A percentile compares a stretch with the other conserved stretches of the same genome.
These are phyloP conservation scores for Amaranthus tricolor DNA, from an alignment of 179 eudicot species.

Conservation along the genomic window DNA sequence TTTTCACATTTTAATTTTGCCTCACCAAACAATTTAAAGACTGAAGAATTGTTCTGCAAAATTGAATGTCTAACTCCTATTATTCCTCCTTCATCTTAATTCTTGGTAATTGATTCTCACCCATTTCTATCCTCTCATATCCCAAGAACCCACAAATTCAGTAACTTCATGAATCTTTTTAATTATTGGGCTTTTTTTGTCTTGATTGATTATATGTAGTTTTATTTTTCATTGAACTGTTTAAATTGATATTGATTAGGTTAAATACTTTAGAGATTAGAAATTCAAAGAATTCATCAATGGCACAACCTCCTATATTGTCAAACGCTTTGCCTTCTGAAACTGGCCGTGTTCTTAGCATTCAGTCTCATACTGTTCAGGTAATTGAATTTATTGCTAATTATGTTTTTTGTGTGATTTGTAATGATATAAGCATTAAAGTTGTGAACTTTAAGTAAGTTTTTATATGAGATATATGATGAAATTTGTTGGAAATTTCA, in stretches of 20 bases:
- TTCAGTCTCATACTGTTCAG: conserved; percentile 97
- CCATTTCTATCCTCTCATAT: conserved; percentile 2
- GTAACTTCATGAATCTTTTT: not conserved
- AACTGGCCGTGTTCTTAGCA: conserved; percentile 93
- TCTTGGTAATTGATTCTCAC: not conserved
- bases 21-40: not conserved
- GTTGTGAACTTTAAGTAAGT: not conserved
- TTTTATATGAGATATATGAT: not conserved
- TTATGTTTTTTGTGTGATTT: not conserved
- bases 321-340: conserved; percentile 81
- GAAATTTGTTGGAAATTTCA: not conserved
- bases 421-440: not conserved
- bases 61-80: conserved; percentile 12
- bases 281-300: conserved; percentile 34
- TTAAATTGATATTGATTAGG: conserved; percentile 5
- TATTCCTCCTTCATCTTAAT: no score
- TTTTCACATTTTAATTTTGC: not conserved
- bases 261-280: conserved; percentile 26
- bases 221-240: not conserved
- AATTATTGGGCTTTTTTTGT: not conserved
- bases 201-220: no score
- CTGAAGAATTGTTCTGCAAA: not conserved
- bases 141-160: not conserved
- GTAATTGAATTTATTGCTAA: conserved; percentile 25
- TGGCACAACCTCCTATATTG: conserved; percentile 79